phyloP scores from a whole-genome alignment of 345 rosid species.

The Passiflora organensis region DNA sequence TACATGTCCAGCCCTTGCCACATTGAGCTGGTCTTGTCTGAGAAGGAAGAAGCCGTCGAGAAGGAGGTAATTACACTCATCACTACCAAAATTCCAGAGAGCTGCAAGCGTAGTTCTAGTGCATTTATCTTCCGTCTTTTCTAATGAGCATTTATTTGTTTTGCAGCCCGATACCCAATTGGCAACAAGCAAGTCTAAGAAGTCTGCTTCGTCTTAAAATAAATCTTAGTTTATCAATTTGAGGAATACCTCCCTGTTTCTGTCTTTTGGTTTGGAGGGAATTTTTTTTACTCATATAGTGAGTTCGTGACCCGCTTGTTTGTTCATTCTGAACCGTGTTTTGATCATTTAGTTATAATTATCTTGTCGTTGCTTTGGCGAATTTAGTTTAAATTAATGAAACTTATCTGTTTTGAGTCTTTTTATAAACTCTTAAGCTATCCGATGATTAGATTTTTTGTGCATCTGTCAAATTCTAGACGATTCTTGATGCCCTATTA shows the following conservation, averaged over 20 bases:
- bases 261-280: conserved; percentile 6
- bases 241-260: not conserved
- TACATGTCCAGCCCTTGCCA: conserved; percentile 98
- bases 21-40: conserved; percentile 79
- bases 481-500: no score
- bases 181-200: conserved; percentile 70
- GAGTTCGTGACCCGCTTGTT: conserved; percentile 12
- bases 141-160: not conserved
- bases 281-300: conserved; percentile 19
- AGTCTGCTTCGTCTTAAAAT: conserved; percentile 37
- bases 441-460: not conserved
- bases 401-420: no score
- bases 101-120: not conserved
- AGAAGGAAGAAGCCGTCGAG: conserved; percentile 90
- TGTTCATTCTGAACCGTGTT: conserved; percentile 14
- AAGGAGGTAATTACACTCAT: conserved; percentile 87
- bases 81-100: no score
- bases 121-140: not conserved
- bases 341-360: conserved; percentile 10
- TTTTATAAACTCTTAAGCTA: no score
- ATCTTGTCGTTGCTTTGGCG: not conserved
- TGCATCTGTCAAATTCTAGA: no score
- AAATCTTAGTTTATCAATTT: not conserved
- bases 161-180: conserved; percentile 84
- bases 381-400: no score